Percentiles rank a stretch among this genome's conserved stretches.
phyloP scores from a whole-genome alignment of 139 green algal genomes.

The Yamagishiella unicocca region DNA sequence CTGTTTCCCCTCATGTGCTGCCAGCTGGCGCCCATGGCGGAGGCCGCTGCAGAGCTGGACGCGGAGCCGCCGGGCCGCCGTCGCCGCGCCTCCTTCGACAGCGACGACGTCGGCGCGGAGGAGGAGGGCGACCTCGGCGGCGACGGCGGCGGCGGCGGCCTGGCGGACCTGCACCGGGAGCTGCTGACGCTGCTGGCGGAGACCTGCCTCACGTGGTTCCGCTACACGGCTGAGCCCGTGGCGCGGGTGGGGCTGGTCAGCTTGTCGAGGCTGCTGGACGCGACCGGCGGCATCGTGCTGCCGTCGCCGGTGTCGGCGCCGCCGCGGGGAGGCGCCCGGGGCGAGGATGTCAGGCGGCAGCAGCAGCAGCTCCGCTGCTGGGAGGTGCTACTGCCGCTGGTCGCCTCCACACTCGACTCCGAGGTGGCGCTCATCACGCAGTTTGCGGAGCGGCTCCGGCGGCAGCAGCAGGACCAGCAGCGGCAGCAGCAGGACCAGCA shows the following conservation, averaged over 20 bases:
- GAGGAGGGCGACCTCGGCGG: not conserved
- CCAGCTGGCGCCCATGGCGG: constrained; percentile 47
- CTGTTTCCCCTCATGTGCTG: constrained; percentile 61
- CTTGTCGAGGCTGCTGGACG: constrained; percentile 23
- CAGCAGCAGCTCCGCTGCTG: constrained; percentile 6
- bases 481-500: not conserved
- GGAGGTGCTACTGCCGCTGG: constrained; percentile 21
- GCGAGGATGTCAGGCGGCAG: constrained; percentile 2
- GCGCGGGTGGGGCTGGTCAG: constrained; percentile 1
- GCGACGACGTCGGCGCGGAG: not conserved
- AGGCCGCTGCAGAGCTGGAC: not conserved
- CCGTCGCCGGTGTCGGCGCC: not conserved
- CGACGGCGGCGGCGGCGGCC: not conserved
- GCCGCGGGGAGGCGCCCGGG: not conserved
- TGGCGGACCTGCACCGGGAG: constrained; percentile 13
- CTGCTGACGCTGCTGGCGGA: constrained; percentile 46
- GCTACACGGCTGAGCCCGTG: constrained; percentile 14
- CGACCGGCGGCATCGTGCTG: not conserved
- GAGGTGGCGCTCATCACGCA: not conserved
- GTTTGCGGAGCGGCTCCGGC: not conserved
- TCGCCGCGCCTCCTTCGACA: constrained; percentile 3
- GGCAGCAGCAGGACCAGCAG: not conserved
- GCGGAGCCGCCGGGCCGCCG: not conserved
- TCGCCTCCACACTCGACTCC: not conserved
- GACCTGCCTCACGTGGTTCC: constrained; percentile 48